Evolutionary conservation across 2,329 filamentous ascomycete species (phyloP), one percentile per base, ranked within the genome.

Genomic region (Sphaceloma murrayae): DNA sequence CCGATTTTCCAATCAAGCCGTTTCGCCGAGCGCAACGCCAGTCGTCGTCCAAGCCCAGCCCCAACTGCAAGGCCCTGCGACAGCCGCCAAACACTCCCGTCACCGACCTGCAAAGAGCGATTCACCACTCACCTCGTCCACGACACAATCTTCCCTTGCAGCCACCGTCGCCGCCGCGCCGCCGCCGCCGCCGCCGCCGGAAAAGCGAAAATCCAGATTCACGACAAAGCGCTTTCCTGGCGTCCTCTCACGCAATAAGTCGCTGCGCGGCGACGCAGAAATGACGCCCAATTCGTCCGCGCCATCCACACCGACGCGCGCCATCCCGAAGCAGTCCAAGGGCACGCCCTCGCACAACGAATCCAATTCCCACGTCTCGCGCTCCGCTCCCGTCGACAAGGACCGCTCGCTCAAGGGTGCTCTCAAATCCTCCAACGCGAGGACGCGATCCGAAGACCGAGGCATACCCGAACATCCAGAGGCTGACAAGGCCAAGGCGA

Each of bases 371-470:
- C 24, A 34, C 17, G 32, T 45, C 19, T 45, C 38, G 38, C 47
- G 31, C 21, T 42, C 31, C 16, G 34, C n/a, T 6, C 29, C 42
- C 19, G 42, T 34, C 11, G 73, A 77, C 27, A 74, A 77, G 53
- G 84, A 87, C 46, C 75, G 79, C 53, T 72, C 78, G 2, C 78
- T 80, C 54, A 74, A 76, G 52, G 75, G 81, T 33, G 80, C 81
- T 66, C 80, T 84, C 68, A 64, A 62, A 49, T 70, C 72, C 17
- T 21, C 8, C 9, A 21, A 18, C 14, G 62, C 72, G 45, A 74
- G 84, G 49, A 85, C 83, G 53, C 78, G 81, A 53, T 87, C 84
- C 3, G 77, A 78, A 49, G 85, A 93, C 59, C 77, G 84, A 22
- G 59, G 63, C 18, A 51, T 54, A 16, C 51, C 52, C 5, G 56